Percentiles rank a stretch among this genome's conserved stretches.
Conservation (phyloP, 2,329 filamentous ascomycete species). For the Sporothrix inflata region DNA sequence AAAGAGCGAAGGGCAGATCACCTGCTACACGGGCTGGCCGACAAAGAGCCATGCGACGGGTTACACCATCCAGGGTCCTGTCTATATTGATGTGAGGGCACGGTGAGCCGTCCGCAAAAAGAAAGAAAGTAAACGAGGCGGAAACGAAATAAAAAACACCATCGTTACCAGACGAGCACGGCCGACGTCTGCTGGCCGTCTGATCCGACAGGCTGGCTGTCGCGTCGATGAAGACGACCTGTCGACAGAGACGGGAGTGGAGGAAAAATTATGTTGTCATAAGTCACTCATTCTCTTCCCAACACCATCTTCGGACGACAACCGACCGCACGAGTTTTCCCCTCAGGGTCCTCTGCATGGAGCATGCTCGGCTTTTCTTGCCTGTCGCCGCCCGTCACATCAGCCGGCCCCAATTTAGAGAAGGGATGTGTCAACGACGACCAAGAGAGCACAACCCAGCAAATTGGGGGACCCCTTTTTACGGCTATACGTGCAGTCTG, state of each 20-base stretch:
- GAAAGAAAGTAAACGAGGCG: too few relatives aligned
- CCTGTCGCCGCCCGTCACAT: not conserved
- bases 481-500: conserved; percentile 5
- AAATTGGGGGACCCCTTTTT: not conserved
- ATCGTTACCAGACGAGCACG: not conserved
- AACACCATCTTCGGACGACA: not conserved
- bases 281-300: not conserved
- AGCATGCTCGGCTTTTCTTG: conserved; percentile 22
- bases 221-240: not conserved
- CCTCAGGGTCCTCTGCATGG: not conserved
- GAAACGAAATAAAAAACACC: not conserved
- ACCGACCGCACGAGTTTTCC: not conserved
- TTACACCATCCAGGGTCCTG: not conserved
- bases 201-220: not conserved
- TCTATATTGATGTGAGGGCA: not conserved
- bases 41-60: not conserved
- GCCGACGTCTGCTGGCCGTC: conserved; percentile 1
- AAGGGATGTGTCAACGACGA: not conserved
- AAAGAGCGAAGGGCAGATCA: not conserved
- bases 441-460: not conserved
- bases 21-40: not conserved
- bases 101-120: not conserved
- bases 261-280: not conserved
- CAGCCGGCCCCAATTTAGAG: conserved; percentile 3
- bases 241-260: too few relatives aligned